Conservation (phyloP, 495 filamentous ascomycete genomes). For the Sphaerosporella brunnea region DNA sequence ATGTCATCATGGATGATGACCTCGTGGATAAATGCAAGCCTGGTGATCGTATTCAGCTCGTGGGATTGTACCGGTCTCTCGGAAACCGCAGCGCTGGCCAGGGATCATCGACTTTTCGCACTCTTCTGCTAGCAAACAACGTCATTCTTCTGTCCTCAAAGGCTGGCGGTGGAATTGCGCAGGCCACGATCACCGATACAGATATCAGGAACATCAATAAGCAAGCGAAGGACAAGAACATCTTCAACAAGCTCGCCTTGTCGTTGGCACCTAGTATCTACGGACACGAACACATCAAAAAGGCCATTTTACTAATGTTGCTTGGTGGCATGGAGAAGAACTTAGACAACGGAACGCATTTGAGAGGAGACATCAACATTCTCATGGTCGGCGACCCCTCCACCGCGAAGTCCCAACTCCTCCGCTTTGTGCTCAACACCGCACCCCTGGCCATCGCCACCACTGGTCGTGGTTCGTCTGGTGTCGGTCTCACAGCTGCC, state of each 20-base stretch:
- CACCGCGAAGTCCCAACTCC: constrained; percentile 91
- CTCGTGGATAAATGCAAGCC: constrained; percentile 90
- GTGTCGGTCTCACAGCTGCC: constrained; percentile 92
- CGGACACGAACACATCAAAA: constrained; percentile 96
- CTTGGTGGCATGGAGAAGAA: constrained; percentile 99
- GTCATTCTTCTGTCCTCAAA: constrained; percentile 90
- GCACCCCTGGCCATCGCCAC: constrained; percentile 94
- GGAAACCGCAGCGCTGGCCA: constrained; percentile 82
- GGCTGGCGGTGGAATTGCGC: constrained; percentile 81
- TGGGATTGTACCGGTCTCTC: constrained; percentile 81
- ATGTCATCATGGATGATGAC: constrained; percentile 94
- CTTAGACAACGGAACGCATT: constrained; percentile 89
- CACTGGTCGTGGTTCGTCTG: constrained; percentile 90
- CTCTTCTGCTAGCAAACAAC: constrained; percentile 84
- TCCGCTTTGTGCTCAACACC: constrained; percentile 95
- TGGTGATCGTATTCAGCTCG: constrained; percentile 87
- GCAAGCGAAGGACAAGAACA: constrained; percentile 81
- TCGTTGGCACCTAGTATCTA: constrained; percentile 96
- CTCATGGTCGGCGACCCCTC: constrained; percentile 99
- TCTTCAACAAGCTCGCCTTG: constrained; percentile 86
- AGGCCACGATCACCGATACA: constrained; percentile 85
- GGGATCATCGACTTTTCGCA: constrained; percentile 82
- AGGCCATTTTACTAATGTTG: constrained; percentile 90
- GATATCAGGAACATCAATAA: constrained; percentile 99
- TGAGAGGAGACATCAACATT: constrained; percentile 95